A percentile compares a stretch with the other conserved stretches of the same genome.
Evolutionary conservation across 2,329 filamentous ascomycete species (phyloP).

Genomic region (Aspergillus sp.): DNA sequence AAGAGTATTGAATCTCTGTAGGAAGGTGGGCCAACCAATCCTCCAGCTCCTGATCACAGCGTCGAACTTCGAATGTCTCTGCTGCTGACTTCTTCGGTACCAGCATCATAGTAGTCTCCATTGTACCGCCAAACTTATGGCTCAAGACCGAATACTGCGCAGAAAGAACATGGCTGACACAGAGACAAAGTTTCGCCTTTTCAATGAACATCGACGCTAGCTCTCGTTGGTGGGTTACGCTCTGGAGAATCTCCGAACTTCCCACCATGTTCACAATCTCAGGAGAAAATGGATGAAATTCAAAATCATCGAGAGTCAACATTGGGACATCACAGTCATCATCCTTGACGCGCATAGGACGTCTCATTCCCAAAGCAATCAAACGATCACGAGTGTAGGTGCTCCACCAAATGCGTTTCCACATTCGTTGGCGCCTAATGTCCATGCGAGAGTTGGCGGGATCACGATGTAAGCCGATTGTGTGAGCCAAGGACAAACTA

Average conservation of each 20-base stretch:
- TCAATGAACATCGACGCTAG: slow-evolving; percentile 87
- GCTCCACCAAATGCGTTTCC: slow-evolving; percentile 98
- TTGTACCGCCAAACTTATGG: slow-evolving; percentile 70
- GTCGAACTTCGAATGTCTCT: slow-evolving; percentile 75
- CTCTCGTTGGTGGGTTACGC: slow-evolving; percentile 71
- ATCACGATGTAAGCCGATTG: slow-evolving; percentile 88
- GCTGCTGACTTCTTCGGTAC: slow-evolving; percentile 83
- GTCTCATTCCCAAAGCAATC: slow-evolving; percentile 88
- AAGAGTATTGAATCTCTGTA: slow-evolving; percentile 69
- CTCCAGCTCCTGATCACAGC: slow-evolving; percentile 76
- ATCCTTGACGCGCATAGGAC: slow-evolving; percentile 87
- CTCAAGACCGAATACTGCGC: slow-evolving; percentile 91
- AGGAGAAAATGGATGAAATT: slow-evolving; percentile 67
- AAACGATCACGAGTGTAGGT: slow-evolving; percentile 93
- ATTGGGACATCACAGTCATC: slow-evolving; percentile 94
- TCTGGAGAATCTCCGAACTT: slow-evolving; percentile 69
- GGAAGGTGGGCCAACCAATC: slow-evolving; percentile 75
- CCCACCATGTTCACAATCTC: slow-evolving; percentile 67
- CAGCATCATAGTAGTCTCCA: slow-evolving; percentile 82
- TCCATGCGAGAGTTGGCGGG: slow-evolving; percentile 76
- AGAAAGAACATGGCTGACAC: slow-evolving; percentile 84
- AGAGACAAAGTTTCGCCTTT: slow-evolving; percentile 84
- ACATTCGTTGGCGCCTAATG: slow-evolving; percentile 71
- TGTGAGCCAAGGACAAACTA: slow-evolving; percentile 87
- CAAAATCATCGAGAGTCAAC: slow-evolving; percentile 81